Percentiles rank a stretch among this genome's conserved stretches.
phyloP scores from a whole-genome alignment of 2,329 filamentous ascomycete genomes.

The Thelonectria olida region DNA sequence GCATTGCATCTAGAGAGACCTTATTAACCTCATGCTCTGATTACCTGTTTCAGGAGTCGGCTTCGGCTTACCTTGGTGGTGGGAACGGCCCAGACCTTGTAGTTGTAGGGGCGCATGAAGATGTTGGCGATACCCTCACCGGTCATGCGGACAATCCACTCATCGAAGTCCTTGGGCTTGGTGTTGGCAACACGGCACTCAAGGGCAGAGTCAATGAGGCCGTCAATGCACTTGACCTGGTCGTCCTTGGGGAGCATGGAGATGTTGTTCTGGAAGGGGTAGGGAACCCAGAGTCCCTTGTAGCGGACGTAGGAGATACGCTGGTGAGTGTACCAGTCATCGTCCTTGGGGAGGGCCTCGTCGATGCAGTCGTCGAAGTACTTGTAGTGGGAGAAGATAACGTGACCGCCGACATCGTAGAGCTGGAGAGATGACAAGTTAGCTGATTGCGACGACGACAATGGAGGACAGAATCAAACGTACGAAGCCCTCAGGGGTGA shows the following conservation, averaged over 20 bases:
- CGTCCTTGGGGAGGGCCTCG: conserved; percentile 91
- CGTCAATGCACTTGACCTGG: conserved; percentile 92
- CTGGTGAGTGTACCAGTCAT: conserved; percentile 98
- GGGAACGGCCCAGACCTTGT: conserved; percentile 99
- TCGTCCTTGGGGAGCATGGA: conserved; percentile 98
- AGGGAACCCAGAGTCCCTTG: conserved; percentile 96
- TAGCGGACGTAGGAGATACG: conserved; percentile 99
- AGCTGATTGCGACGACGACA: conserved; percentile 23
- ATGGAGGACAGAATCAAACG: conserved; percentile 55
- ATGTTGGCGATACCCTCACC: conserved; percentile 89
- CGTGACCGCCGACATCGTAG: conserved; percentile 97
- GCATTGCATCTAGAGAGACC: conserved; percentile 86
- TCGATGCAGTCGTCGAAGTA: conserved; percentile 99
- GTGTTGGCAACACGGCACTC: conserved; percentile 86
- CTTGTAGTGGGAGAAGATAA: conserved; percentile 99
- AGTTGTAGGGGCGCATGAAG: conserved; percentile 99
- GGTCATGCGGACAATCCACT: conserved; percentile 96
- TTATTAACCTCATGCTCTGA: conserved; percentile 13
- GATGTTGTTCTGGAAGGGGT: conserved; percentile 99
- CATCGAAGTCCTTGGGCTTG: conserved; percentile 96
- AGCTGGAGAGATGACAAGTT: conserved; percentile 64
- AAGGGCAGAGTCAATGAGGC: conserved; percentile 93
- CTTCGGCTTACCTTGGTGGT: conserved; percentile 80
- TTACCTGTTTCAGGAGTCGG: neutral
- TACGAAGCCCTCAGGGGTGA: conserved; percentile 96